These are phyloP conservation scores for Boechera stricta DNA, from an alignment of 345 rosid species.

Conservation along the genomic window DNA sequence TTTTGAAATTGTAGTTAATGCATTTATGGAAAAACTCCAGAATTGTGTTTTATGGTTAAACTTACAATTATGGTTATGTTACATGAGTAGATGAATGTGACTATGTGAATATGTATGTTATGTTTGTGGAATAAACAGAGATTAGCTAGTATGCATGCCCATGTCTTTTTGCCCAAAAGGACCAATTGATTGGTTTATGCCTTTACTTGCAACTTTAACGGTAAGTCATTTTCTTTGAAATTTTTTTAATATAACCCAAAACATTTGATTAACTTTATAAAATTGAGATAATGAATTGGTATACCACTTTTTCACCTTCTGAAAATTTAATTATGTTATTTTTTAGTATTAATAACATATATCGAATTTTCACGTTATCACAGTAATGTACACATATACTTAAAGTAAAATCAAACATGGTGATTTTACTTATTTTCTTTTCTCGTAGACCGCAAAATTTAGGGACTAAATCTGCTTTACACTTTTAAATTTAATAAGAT, in stretches of 20 bases:
- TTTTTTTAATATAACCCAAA: too few relatives aligned
- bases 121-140: slow-evolving; percentile 31
- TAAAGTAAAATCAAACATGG: slow-evolving; percentile 2
- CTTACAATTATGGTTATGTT: slow-evolving; percentile 10
- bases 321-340: too few relatives aligned
- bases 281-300: too few relatives aligned
- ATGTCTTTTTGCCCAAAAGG: slow-evolving; percentile 14
- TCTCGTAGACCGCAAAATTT: neutral
- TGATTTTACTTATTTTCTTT: slow-evolving; percentile 1
- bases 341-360: too few relatives aligned
- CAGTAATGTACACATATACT: too few relatives aligned
- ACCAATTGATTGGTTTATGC: slow-evolving; percentile 6
- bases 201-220: slow-evolving; percentile 24
- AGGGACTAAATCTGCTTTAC: neutral
- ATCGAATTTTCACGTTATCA: too few relatives aligned
- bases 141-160: slow-evolving; percentile 18
- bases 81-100: slow-evolving; percentile 34
- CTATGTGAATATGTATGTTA: slow-evolving; percentile 32
- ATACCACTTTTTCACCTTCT: too few relatives aligned
- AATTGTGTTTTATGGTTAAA: slow-evolving; percentile 27
- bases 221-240: neutral
- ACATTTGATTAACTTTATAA: too few relatives aligned
- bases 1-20: slow-evolving; percentile 20
- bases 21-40: neutral
- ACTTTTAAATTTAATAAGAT: too few relatives aligned